These are phyloP conservation scores for Diospyros lotus DNA, from an alignment of 148 eudicot genomes.

Conservation along the genomic window DNA sequence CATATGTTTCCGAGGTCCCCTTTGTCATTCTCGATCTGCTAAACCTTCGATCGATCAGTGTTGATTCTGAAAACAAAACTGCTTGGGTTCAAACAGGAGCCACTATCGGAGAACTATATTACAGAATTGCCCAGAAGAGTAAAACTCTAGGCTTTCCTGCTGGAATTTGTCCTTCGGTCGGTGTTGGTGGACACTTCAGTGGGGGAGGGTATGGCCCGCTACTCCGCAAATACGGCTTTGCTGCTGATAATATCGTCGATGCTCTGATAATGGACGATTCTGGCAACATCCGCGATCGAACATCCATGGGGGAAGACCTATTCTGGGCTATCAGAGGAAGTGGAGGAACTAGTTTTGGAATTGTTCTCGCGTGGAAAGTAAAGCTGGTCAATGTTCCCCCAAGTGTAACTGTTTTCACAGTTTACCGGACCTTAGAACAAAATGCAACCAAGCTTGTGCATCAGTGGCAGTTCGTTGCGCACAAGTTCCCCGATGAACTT, in stretches of 20 bases:
- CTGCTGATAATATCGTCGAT: neutral
- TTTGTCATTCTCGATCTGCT: neutral
- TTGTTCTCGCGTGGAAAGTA: neutral
- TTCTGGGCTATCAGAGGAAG: no score
- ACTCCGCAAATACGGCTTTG: neutral
- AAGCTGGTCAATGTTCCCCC: neutral
- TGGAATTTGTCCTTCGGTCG: neutral
- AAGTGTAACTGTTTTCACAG: neutral
- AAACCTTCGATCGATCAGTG: neutral
- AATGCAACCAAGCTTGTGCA: neutral
- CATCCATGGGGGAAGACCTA: no score
- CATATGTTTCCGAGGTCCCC: neutral
- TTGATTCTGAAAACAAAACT: neutral
- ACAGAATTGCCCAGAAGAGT: neutral
- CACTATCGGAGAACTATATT: neutral
- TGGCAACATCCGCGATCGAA: no score
- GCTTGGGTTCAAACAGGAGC: neutral
- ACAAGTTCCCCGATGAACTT: neutral
- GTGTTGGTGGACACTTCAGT: neutral
- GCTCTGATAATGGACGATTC: neutral
- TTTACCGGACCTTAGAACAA: neutral
- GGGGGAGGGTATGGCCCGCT: neutral
- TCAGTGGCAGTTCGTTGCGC: neutral
- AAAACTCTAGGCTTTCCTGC: neutral
- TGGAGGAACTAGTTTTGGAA: no score